Evolutionary conservation across 192 early-diverging fungal species (phyloP).

Genomic region (Coemansia umbellata): DNA sequence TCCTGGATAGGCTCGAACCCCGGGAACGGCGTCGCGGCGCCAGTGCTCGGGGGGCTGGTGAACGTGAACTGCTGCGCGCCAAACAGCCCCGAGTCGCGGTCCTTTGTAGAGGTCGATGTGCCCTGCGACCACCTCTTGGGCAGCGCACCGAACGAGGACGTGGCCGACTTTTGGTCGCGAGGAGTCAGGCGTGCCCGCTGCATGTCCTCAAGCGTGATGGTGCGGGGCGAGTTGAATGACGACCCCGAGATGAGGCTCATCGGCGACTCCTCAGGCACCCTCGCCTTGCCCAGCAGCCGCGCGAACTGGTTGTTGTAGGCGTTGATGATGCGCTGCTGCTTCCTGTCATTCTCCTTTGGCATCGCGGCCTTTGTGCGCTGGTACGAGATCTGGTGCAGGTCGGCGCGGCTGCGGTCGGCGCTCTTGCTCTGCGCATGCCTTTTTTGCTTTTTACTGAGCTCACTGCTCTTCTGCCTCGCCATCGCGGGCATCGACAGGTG

Average conservation of each 20-base stretch:
- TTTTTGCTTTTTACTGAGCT: not conserved
- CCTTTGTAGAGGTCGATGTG: constrained; percentile 21
- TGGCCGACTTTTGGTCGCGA: not conserved
- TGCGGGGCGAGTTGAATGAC: constrained; percentile 46
- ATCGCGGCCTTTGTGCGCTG: not conserved
- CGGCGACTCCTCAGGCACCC: constrained; percentile 9
- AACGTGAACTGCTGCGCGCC: constrained; percentile 36
- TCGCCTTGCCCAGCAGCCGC: constrained; percentile 25
- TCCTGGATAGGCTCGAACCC: constrained; percentile 47
- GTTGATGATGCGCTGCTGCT: constrained; percentile 21
- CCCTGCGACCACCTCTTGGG: constrained; percentile 37
- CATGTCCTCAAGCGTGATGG: constrained; percentile 43
- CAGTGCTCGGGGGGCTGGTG: constrained; percentile 11
- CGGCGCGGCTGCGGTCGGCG: constrained; percentile 31
- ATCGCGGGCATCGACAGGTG: constrained; percentile 44
- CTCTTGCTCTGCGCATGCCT: constrained; percentile 18
- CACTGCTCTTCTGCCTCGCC: not conserved
- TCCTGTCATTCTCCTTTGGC: constrained; percentile 14
- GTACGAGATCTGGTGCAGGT: constrained; percentile 2
- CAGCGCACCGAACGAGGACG: not conserved
- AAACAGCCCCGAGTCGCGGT: constrained; percentile 47
- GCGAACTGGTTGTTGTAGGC: constrained; percentile 47
- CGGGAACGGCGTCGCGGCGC: constrained; percentile 2
- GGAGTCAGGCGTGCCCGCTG: constrained; percentile 31
- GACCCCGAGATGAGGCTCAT: constrained; percentile 26